Evolutionary conservation across 1,284 basidiomycete species (phyloP).

Genomic region (Ustilago nuda): DNA sequence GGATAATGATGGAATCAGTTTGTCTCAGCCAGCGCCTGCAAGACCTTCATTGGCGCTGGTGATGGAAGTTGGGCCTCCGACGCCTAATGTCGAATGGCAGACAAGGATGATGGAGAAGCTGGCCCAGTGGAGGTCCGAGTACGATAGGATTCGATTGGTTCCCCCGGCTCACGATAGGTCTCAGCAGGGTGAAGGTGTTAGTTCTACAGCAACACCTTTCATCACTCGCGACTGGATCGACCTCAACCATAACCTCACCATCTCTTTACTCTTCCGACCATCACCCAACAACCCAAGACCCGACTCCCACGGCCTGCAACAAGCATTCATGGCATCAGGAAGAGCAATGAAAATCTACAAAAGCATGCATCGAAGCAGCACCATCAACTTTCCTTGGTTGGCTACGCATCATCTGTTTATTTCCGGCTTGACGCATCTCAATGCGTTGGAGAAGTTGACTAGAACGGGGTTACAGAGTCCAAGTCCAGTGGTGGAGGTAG

Average conservation of each 20-base stretch:
- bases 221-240: conserved; percentile 51
- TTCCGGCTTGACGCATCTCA: conserved; percentile 47
- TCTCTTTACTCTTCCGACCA: conserved; percentile 45
- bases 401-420: conserved; percentile 52
- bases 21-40: conserved; percentile 18
- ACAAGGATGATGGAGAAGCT: conserved; percentile 49
- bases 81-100: conserved; percentile 52
- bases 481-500: conserved; percentile 43
- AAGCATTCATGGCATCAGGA: conserved; percentile 43
- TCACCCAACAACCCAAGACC: conserved; percentile 48
- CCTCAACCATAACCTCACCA: conserved; percentile 40
- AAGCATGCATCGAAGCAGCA: conserved; percentile 43
- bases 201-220: conserved; percentile 43
- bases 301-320: conserved; percentile 37
- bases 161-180: conserved; percentile 3
- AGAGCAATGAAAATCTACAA: conserved; percentile 52
- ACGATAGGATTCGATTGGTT: conserved; percentile 15
- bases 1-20: conserved; percentile 39
- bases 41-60: conserved; percentile 37
- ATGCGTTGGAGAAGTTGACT: conserved; percentile 46
- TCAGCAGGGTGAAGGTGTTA: conserved; percentile 13
- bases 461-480: conserved; percentile 24
- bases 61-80: conserved; percentile 49
- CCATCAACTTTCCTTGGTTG: conserved; percentile 50
- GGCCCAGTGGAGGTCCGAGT: conserved; percentile 39